phyloP scores from a whole-genome alignment of 805 yeast species.

The Starmerella sp. region DNA sequence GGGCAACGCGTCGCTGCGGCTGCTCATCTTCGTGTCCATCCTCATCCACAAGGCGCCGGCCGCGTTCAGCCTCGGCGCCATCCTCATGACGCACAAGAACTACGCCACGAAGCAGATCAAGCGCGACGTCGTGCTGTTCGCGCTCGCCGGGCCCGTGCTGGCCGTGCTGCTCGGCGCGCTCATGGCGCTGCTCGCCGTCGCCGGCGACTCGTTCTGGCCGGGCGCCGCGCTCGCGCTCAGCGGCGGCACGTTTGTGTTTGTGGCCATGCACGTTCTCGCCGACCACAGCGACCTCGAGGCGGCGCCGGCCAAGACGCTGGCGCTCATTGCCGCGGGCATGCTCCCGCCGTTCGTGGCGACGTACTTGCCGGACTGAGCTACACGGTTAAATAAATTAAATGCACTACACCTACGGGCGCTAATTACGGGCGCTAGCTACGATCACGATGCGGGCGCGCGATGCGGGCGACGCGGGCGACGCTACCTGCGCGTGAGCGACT shows the following conservation, averaged over 20 bases:
- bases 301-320: background rate
- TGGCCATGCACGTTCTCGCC: conserved; percentile 47
- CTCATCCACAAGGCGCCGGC: conserved; percentile 67
- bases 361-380: conserved; percentile 13
- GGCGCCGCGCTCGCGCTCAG: conserved; percentile 47
- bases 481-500: conserved; percentile 14
- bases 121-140: conserved; percentile 42
- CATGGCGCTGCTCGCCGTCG: conserved; percentile 20
- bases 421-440: too few relatives aligned
- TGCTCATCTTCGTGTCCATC: conserved; percentile 47
- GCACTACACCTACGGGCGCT: too few relatives aligned
- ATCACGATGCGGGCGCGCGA: background rate
- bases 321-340: conserved; percentile 13
- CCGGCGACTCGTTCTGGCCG: conserved; percentile 29
- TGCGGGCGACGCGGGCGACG: background rate
- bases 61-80: conserved; percentile 51
- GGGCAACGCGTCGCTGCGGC: conserved; percentile 29
- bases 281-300: background rate
- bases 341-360: conserved; percentile 19
- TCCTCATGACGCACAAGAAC: conserved; percentile 32
- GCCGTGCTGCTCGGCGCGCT: conserved; percentile 42
- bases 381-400: background rate
- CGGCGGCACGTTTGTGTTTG: conserved; percentile 64
- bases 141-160: conserved; percentile 51
- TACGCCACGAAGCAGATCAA: conserved; percentile 13